Conservation (phyloP, 2,329 filamentous ascomycete species). For the Aspergillus ochraceoroseus region DNA sequence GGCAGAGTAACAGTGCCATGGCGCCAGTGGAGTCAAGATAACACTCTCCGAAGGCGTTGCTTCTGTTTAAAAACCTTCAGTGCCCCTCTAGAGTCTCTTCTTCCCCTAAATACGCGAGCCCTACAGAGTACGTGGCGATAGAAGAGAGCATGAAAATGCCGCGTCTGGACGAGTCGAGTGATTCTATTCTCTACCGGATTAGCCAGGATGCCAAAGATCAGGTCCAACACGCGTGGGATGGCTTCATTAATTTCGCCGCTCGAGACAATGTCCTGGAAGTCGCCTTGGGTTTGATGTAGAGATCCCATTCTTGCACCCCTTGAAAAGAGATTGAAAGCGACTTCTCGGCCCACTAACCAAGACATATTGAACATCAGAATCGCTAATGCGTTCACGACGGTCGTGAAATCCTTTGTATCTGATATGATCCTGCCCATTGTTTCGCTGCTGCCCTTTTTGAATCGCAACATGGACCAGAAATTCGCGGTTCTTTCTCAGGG, state of each 20-base stretch:
- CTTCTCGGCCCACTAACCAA: neutral
- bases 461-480: constrained; percentile 68
- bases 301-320: neutral
- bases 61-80: too few species aligned
- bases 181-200: constrained; percentile 30
- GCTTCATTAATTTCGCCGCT: constrained; percentile 67
- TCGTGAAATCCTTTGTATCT: constrained; percentile 67
- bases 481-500: constrained; percentile 62
- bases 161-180: constrained; percentile 25
- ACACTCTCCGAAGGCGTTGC: neutral
- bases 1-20: neutral
- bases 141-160: constrained; percentile 27
- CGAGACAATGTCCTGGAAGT: constrained; percentile 72
- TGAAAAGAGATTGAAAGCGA: too few species aligned
- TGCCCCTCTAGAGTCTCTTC: too few species aligned
- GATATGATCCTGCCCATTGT: constrained; percentile 66
- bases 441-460: constrained; percentile 63
- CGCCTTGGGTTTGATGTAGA: constrained; percentile 68
- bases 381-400: constrained; percentile 64
- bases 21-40: neutral
- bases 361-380: constrained; percentile 35
- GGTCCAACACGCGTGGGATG: constrained; percentile 53
- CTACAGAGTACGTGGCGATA: too few species aligned
- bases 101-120: too few species aligned
- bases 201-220: constrained; percentile 41